These are phyloP conservation scores for Ensete ventricosum DNA, from an alignment of 176 grass and related monocot species.

Conservation along the genomic window DNA sequence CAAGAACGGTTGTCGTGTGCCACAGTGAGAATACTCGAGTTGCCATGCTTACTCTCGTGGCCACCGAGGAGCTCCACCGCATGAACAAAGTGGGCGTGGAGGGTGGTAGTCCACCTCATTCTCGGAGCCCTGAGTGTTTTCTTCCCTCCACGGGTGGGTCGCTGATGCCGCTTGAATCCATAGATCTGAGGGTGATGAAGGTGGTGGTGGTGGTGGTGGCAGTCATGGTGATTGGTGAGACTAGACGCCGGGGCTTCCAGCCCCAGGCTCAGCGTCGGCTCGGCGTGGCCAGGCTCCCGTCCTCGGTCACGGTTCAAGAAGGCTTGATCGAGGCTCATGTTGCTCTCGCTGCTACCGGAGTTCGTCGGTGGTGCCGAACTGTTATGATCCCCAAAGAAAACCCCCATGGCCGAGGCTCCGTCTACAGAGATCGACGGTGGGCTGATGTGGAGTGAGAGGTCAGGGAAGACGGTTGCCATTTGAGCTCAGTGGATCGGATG, in stretches of 20 bases:
- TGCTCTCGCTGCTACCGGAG: conserved; percentile 16
- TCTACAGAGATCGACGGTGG: conserved; percentile 25
- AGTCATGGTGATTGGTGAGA: not conserved
- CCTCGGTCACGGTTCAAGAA: not conserved
- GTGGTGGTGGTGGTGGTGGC: not conserved
- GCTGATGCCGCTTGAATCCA: conserved; percentile 52
- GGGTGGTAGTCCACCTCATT: conserved; percentile 93
- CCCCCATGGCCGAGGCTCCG: not conserved
- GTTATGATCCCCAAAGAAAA: not conserved
- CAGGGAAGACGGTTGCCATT: conserved; percentile 21
- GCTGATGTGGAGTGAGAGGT: conserved; percentile 79
- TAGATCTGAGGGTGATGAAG: conserved; percentile 59
- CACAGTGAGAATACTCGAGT: not conserved
- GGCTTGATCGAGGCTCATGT: conserved; percentile 30
- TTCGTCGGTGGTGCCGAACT: conserved; percentile 4
- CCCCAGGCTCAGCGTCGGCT: conserved; percentile 49
- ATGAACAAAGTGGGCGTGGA: conserved; percentile 90
- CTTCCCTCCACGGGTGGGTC: conserved; percentile 35
- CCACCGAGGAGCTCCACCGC: conserved; percentile 90
- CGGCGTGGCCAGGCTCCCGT: not conserved
- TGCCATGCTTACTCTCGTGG: conserved; percentile 60
- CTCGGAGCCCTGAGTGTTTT: conserved; percentile 77
- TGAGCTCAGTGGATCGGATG: not conserved
- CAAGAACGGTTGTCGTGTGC: not conserved
- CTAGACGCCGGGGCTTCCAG: conserved; percentile 14